Evolutionary conservation across 306 rosid species (phyloP).

Genomic region (Aeschynomene evenia): DNA sequence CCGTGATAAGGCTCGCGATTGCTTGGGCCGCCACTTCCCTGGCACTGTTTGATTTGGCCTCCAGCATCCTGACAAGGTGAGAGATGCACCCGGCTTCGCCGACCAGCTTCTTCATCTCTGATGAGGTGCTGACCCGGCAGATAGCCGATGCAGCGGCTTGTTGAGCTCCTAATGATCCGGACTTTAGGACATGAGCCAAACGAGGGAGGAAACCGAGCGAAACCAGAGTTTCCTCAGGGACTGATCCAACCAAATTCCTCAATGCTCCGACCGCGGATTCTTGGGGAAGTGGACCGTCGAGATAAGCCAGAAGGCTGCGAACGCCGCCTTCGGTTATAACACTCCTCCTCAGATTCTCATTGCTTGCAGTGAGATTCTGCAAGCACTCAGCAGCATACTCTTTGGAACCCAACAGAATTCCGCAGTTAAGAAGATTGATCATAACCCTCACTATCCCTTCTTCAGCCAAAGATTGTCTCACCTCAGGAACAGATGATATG

Average conservation of each 20-base stretch:
- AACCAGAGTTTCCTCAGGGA: slow-evolving; percentile 49
- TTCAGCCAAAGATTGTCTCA: slow-evolving; percentile 66
- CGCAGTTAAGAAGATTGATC: slow-evolving; percentile 68
- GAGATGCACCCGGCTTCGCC: slow-evolving; percentile 85
- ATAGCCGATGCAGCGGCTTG: slow-evolving; percentile 72
- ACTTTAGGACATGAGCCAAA: slow-evolving; percentile 58
- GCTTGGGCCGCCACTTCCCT: slow-evolving; percentile 82
- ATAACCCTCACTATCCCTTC: slow-evolving; percentile 69
- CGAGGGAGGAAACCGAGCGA: slow-evolving; percentile 63
- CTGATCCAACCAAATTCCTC: slow-evolving; percentile 67
- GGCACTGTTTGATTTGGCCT: slow-evolving; percentile 64
- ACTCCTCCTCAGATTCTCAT: slow-evolving; percentile 58
- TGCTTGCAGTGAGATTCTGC: slow-evolving; percentile 81
- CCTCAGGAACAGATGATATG: slow-evolving; percentile 77
- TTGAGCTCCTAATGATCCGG: slow-evolving; percentile 75
- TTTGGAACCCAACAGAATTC: slow-evolving; percentile 71
- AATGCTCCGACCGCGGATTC: slow-evolving; percentile 81
- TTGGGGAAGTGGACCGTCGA: slow-evolving; percentile 74
- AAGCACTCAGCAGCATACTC: slow-evolving; percentile 89
- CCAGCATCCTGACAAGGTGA: slow-evolving; percentile 75
- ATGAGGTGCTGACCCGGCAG: slow-evolving; percentile 52
- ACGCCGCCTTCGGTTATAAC: slow-evolving; percentile 84
- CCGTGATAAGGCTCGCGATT: slow-evolving; percentile 52
- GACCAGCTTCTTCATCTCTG: slow-evolving; percentile 55
- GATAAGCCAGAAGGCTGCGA: slow-evolving; percentile 67